A percentile compares a stretch with the other conserved stretches of the same genome.
These are phyloP conservation scores for Neolecta irregularis DNA, from an alignment of 1,139 yeast genomes.

Conservation along the genomic window DNA sequence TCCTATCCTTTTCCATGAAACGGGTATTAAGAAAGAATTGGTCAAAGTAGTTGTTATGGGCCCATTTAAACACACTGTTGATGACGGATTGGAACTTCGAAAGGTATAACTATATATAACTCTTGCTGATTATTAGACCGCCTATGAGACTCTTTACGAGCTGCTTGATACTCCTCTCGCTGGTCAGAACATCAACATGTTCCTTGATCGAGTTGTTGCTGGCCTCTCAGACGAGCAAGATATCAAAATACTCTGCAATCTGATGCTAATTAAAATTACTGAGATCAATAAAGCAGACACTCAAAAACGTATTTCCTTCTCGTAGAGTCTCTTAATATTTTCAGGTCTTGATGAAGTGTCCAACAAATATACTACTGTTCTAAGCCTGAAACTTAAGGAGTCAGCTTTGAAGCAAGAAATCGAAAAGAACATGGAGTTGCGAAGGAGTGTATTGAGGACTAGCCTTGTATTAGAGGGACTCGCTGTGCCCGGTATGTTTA, in stretches of 20 bases:
- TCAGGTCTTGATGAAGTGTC: conserved; percentile 20
- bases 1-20: conserved; percentile 39
- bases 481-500: too few relatives aligned
- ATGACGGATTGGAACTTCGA: conserved; percentile 61
- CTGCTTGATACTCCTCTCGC: conserved; percentile 24
- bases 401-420: conserved; percentile 37
- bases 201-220: conserved; percentile 25
- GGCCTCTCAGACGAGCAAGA: conserved; percentile 34
- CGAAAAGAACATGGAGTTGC: conserved; percentile 30
- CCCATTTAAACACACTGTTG: conserved; percentile 70
- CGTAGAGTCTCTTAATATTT: conserved; percentile 11
- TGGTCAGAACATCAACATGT: conserved; percentile 12
- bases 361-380: conserved; percentile 23
- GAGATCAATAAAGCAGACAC: conserved; percentile 16
- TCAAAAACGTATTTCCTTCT: conserved; percentile 14
- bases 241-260: conserved; percentile 29
- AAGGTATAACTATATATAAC: too few relatives aligned
- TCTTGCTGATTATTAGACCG: too few relatives aligned
- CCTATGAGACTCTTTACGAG: conserved; percentile 56
- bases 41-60: conserved; percentile 67
- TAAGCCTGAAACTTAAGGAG: conserved; percentile 30
- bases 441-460: conserved; percentile 14
- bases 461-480: too few relatives aligned
- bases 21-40: conserved; percentile 40
- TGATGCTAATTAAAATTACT: conserved; percentile 27